A percentile compares a stretch with the other conserved stretches of the same genome.
Conservation (phyloP, 192 early-diverging fungal genomes). For the Radiomyces spectabilis region DNA sequence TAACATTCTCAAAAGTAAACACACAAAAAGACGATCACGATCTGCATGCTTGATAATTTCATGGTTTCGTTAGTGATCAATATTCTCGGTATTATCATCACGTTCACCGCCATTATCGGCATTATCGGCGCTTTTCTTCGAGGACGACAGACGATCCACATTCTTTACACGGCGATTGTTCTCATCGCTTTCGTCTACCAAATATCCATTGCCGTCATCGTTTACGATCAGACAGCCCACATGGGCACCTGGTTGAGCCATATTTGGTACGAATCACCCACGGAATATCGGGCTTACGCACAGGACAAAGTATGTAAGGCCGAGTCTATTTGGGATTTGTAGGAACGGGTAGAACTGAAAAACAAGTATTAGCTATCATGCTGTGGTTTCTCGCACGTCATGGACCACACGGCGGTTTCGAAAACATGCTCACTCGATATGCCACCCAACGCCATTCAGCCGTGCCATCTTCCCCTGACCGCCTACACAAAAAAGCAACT, state of each 20-base stretch:
- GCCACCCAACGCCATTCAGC: background rate
- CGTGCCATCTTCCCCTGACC: conserved; percentile 1
- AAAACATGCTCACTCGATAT: background rate
- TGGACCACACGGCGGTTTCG: background rate
- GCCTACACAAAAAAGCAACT: conserved; percentile 1
- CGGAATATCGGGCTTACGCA: background rate
- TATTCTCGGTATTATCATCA: conserved; percentile 9
- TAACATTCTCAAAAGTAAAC: conserved; percentile 11
- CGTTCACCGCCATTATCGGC: conserved; percentile 9
- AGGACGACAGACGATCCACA: conserved; percentile 2
- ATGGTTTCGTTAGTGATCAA: background rate
- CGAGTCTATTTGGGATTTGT: background rate
- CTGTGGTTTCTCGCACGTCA: background rate
- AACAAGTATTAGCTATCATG: background rate
- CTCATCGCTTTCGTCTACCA: conserved; percentile 8
- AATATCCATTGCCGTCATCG: conserved; percentile 6
- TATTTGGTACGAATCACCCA: conserved; percentile 4
- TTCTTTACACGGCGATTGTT: conserved; percentile 12
- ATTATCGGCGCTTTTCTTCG: conserved; percentile 8
- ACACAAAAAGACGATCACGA: background rate
- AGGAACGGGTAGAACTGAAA: background rate
- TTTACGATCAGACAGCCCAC: conserved; percentile 15
- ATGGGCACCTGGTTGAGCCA: background rate
- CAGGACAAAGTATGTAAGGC: conserved; percentile 17
- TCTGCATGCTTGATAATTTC: background rate